Percentiles rank a stretch among this genome's conserved stretches.
Conservation (phyloP, 129 eudicot species). For the Centaurea solstitialis region DNA sequence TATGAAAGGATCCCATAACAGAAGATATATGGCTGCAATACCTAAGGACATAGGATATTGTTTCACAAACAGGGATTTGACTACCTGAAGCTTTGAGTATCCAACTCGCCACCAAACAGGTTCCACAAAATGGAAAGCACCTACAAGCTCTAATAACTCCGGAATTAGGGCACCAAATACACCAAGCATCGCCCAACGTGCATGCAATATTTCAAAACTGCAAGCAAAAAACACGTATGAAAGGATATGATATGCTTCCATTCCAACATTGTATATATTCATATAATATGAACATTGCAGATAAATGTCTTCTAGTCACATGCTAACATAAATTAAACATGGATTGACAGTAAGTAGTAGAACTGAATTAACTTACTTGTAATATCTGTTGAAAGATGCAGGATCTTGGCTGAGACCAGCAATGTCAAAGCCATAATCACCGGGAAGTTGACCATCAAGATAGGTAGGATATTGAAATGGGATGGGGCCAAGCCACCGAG, state of each 20-base stretch:
- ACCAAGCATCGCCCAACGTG: conserved; percentile 99
- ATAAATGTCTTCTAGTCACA: too few species aligned
- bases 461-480: conserved; percentile 78
- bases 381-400: conserved; percentile 60
- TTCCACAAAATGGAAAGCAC: conserved; percentile 89
- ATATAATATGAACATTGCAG: neutral
- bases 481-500: conserved; percentile 97
- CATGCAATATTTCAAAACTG: conserved; percentile 94
- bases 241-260: neutral
- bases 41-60: too few species aligned
- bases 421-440: conserved; percentile 96
- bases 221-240: conserved; percentile 24
- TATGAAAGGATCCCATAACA: too few species aligned
- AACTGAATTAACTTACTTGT: conserved; percentile 57
- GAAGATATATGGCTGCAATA: too few species aligned
- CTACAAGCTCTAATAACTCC: conserved; percentile 70
- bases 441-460: conserved; percentile 89
- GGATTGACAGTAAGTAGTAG: neutral
- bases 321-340: neutral
- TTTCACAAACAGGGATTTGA: too few species aligned
- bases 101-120: conserved; percentile 99
- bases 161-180: conserved; percentile 98
- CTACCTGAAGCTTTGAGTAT: conserved; percentile 94
- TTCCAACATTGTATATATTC: neutral
- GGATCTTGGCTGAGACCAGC: conserved; percentile 87